These are phyloP conservation scores for Tetraselmis striata DNA, from an alignment of 139 green algal genomes.

Conservation along the genomic window DNA sequence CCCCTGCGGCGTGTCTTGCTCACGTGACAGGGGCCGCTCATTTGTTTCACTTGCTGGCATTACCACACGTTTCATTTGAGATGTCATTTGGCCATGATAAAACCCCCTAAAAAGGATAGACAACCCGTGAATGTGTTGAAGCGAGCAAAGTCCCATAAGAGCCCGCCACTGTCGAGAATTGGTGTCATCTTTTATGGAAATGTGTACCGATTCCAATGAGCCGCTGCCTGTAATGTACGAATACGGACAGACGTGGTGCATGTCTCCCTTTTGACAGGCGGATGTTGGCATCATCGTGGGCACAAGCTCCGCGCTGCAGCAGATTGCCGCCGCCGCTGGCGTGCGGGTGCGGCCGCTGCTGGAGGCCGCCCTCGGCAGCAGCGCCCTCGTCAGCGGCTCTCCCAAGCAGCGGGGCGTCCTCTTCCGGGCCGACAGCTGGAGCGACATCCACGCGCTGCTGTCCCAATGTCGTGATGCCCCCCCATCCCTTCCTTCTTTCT, in stretches of 20 bases:
- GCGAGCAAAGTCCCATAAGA: too few relatives aligned
- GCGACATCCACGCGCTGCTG: conserved; percentile 43
- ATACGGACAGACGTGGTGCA: too few relatives aligned
- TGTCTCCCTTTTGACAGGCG: conserved; percentile 15
- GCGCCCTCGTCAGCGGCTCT: background rate
- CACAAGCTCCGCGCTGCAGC: conserved; percentile 38
- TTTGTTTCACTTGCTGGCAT: too few relatives aligned
- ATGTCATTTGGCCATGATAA: too few relatives aligned
- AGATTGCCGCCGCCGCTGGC: conserved; percentile 27
- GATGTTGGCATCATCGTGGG: conserved; percentile 71
- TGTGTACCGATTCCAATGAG: too few relatives aligned
- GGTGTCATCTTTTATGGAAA: background rate
- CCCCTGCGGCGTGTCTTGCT: too few relatives aligned
- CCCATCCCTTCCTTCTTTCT: background rate
- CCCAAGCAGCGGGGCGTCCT: conserved; percentile 10
- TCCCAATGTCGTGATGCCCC: conserved; percentile 14
- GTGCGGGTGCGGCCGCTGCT: conserved; percentile 26
- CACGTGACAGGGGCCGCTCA: too few relatives aligned
- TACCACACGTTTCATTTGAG: too few relatives aligned
- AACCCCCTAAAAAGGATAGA: too few relatives aligned
- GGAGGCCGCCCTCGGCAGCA: conserved; percentile 10
- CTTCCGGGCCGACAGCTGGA: conserved; percentile 39
- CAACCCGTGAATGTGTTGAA: background rate
- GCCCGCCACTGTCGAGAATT: background rate
- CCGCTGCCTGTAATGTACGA: too few relatives aligned